Evolutionary conservation across 2,329 filamentous ascomycete genomes (phyloP), one percentile per base, ranked within the genome.

Genomic region (Claviceps sp.): DNA sequence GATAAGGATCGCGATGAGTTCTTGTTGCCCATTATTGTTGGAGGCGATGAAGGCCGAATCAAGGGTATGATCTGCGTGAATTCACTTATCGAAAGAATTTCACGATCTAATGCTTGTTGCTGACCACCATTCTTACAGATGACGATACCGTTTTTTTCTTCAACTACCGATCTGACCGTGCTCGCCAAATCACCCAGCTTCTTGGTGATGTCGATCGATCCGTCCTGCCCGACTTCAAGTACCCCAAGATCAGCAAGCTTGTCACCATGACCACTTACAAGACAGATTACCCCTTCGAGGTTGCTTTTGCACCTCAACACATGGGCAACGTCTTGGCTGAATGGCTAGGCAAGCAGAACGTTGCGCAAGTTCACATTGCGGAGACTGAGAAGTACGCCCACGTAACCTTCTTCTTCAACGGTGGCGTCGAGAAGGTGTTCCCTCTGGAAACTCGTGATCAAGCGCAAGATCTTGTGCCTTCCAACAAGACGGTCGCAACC

Each of bases 381-480:
- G 93, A 98, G 79, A 98, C 93, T 2, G 93, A 98, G 71, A 98
- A 98, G 77, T 98, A 98, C 70, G 93, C 93, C 38, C 93, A 98
- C 74, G 93, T 98, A 57, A 97, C 93, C 52, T 97, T 97, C 80
- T 97, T 97, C 80, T 97, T 97, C 83, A 98, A 98, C 73, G 93
- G 93, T 53, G 93, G 93, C 65, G 87, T 95, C 50, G 93, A 98
- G 75, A 95, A 96, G 76, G 86, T 88, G 57, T 98, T 96, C 72
- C 82, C 86, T 50, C 84, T 89, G 47, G 93, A 98, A 73, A 82
- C 84, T 56, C 87, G 93, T 58, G 93, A 98, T 63, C 86, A 95
- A 76, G 71, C 69, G 29, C 80, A 83, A 66, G 80, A 84, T 65
- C 73, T 84, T 4, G 90, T 98, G 45, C 83, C 89, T 48, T 95